Percentiles rank a stretch among this genome's conserved stretches.
Conservation (phyloP, 148 eudicot species). For the Vaccinium macrocarpon region DNA sequence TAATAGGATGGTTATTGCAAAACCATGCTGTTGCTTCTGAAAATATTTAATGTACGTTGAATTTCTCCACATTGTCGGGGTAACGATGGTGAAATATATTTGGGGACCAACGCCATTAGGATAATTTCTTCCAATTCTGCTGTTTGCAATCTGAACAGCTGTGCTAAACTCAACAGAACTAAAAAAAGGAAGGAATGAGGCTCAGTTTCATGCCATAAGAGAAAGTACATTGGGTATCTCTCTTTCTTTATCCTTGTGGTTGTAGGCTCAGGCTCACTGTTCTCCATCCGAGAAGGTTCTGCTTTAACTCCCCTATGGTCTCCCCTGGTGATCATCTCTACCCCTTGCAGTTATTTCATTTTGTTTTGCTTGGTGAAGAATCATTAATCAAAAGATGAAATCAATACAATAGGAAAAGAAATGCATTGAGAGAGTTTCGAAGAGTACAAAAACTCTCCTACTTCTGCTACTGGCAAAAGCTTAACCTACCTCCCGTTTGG, state of each 20-base stretch:
- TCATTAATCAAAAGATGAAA: too few species aligned
- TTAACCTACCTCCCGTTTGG: too few species aligned
- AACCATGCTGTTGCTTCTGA: background rate
- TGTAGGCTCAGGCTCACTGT: background rate
- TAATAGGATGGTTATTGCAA: background rate
- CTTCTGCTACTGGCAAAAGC: too few species aligned
- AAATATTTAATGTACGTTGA: background rate
- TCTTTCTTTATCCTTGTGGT: background rate
- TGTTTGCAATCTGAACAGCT: background rate
- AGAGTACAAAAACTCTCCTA: too few species aligned
- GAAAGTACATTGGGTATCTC: background rate
- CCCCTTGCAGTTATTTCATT: background rate
- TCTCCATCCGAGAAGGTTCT: background rate
- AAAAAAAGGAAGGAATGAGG: background rate
- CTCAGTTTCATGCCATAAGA: background rate
- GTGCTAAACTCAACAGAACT: background rate
- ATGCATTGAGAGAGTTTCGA: too few species aligned
- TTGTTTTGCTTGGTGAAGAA: too few species aligned
- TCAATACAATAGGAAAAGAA: too few species aligned
- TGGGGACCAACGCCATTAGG: background rate
- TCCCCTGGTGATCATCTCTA: conserved; percentile 15
- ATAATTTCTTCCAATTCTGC: background rate
- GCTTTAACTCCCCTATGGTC: conserved; percentile 6
- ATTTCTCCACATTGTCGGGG: background rate
- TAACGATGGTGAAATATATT: background rate